Base-by-base conservation (phyloP, 192 early-diverging fungal species). In the Backusella macrospora region DNA sequence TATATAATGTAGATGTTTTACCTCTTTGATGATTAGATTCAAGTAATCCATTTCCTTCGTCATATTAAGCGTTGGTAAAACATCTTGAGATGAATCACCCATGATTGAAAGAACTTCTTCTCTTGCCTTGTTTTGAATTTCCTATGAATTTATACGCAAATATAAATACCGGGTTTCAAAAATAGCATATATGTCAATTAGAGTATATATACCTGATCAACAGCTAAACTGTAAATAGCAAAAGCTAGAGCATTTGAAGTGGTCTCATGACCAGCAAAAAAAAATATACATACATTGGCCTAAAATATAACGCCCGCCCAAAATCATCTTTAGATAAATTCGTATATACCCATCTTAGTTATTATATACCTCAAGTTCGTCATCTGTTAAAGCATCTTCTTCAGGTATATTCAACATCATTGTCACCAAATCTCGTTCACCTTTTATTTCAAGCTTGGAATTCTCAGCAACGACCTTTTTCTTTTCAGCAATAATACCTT, bases 81-180 rank as follows among this genome's bases (percentile, higher is more conserved):
- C 72, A 69, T 89, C 87, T 38, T 77, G 70, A 18, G 78, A 78
- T 65, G 66, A 64, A 71, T 90, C 84, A 34, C 89, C 89, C 14
- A 91, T 72, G 6, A 89, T 81, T 8, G 59, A 48, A 5, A 85
- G 49, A 21, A 85, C 88, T 70, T 89, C 86, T 37, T 73, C 72
- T 63, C 89, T 82, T 18, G 86, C 88, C 68, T 83, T 88, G 12
- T 81, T 48, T 80, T 91, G 88, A 45, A 89, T 81, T 3, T 86
- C 75, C 42, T 69, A 62, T n/a, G 82, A 63, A 42, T 12, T 59
- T 14, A 59, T 66, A 59, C 10, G 26, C 12, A 59, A n/a, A 52
- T 21, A 48, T 15, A 48, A 21, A 59, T 8, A 34, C 29, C 2
- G 13, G 45, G 4, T 46, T 6, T 72, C 70, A 43, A 45, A 44